Evolutionary conservation across 2,329 filamentous ascomycete species (phyloP), one percentile per base, ranked within the genome.

Genomic region (Venturia asperata): DNA sequence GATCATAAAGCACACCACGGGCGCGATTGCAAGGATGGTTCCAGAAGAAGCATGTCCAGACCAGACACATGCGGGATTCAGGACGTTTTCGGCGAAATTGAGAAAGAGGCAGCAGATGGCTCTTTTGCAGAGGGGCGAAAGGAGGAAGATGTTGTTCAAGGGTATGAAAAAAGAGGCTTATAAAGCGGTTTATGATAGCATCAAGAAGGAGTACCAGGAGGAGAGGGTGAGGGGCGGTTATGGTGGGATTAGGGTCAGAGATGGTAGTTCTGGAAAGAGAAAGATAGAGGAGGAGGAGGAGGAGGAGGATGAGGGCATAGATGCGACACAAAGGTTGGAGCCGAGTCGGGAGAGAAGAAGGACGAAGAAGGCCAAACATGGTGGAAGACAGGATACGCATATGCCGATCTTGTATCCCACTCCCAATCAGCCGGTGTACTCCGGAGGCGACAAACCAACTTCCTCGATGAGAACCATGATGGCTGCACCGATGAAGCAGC

Each of bases 71-170:
- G 60, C 15, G 17, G 60, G 27, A 17, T 30, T 62, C 17, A 47
- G 24, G 24, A 62, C 27, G 19, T 34, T 58, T 19, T 27, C 52
- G 15, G 52, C 60, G 60, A 62, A 47, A 5, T 24, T 62, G 34
- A 34, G 60, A 13, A 62, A 62, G 60, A 27, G 60, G 19, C 39
- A 62, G 39, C 27, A 62, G 37, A 34, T 41, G 24, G 60, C 60
- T 34, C 60, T 62, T n/a, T 7, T n/a, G 37, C 27, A 37, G 30
- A 58, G 52, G 21, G 52, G 52, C 19, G 30, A 37, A 11, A 21
- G 27, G 27, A 58, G 52, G 30, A 7, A 13, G 27, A 15, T 58
- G 9, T 10, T 58, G 30, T 37, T 27, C 24, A 37, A 58, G 52
- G 30, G 52, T 13, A 34, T 58, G 52, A 58, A 11, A 2, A 37